phyloP scores from a whole-genome alignment of 2,329 filamentous ascomycete genomes.

The Talaromyces sp. region DNA sequence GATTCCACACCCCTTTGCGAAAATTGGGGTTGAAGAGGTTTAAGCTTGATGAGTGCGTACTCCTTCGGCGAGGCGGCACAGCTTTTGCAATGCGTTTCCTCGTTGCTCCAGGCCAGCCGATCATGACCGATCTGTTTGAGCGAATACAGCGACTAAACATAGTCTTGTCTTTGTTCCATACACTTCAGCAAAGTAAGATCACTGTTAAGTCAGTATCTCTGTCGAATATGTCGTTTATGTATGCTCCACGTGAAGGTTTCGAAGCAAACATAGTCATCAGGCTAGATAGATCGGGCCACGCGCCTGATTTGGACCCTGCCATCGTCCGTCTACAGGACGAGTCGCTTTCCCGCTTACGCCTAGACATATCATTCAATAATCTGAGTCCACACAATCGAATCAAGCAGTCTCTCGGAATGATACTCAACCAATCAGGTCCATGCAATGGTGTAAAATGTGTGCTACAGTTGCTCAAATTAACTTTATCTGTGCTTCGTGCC shows the following conservation, averaged over 20 bases:
- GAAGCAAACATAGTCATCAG: slow-evolving; percentile 32
- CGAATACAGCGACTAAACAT: slow-evolving; percentile 39
- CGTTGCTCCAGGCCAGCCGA: slow-evolving; percentile 33
- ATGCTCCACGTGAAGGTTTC: slow-evolving; percentile 29
- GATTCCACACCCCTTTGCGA: slow-evolving; percentile 27
- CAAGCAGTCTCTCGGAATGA: slow-evolving; percentile 36
- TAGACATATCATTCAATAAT: slow-evolving; percentile 34
- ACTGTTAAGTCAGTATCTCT: slow-evolving; percentile 32
- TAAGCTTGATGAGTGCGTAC: slow-evolving; percentile 29
- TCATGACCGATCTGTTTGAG: slow-evolving; percentile 35
- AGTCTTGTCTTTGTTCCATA: slow-evolving; percentile 34
- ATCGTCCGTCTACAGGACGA: slow-evolving; percentile 24
- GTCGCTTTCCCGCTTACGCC: slow-evolving; percentile 27
- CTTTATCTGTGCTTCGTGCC: slow-evolving; percentile 36
- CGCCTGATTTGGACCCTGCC: slow-evolving; percentile 23
- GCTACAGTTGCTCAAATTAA: slow-evolving; percentile 32
- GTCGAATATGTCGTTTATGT: slow-evolving; percentile 34
- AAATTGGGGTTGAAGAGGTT: slow-evolving; percentile 26
- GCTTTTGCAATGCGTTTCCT: slow-evolving; percentile 40
- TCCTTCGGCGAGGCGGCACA: slow-evolving; percentile 32
- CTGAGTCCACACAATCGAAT: slow-evolving; percentile 41
- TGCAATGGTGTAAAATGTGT: slow-evolving; percentile 30
- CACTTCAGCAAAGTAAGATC: slow-evolving; percentile 33
- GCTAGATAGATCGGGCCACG: slow-evolving; percentile 22
- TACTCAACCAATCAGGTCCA: slow-evolving; percentile 32